These are phyloP conservation scores for Tolypocladium inflatum DNA, from an alignment of 2,329 filamentous ascomycete species.

Conservation along the genomic window DNA sequence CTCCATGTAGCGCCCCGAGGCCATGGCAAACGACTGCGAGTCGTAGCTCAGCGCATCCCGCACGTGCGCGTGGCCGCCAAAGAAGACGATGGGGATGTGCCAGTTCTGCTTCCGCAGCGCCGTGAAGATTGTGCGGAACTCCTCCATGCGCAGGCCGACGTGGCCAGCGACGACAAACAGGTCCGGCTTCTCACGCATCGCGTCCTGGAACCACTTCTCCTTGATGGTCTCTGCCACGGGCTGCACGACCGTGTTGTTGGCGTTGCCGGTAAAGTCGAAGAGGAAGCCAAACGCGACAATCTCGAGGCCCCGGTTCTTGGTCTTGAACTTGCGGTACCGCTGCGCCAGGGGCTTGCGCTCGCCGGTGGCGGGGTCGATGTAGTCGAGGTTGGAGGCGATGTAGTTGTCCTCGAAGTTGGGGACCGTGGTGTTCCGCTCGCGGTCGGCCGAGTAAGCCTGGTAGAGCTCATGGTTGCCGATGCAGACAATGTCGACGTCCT, in stretches of 20 bases:
- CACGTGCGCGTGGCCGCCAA: conserved; percentile 85
- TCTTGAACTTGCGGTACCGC: conserved; percentile 81
- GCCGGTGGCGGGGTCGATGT: conserved; percentile 63
- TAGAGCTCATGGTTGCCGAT: conserved; percentile 96
- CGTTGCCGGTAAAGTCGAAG: conserved; percentile 86
- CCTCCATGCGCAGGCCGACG: conserved; percentile 69
- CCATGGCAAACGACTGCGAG: conserved; percentile 65
- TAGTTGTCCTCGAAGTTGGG: conserved; percentile 76
- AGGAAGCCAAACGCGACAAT: conserved; percentile 89
- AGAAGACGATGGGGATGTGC: conserved; percentile 81
- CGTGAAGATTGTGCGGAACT: conserved; percentile 68
- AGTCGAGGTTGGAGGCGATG: conserved; percentile 87
- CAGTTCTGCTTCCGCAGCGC: conserved; percentile 69
- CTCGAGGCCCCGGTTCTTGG: conserved; percentile 75
- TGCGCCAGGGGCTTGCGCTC: conserved; percentile 67
- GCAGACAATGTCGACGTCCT: conserved; percentile 74
- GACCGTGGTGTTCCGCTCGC: conserved; percentile 71
- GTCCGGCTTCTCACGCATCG: conserved; percentile 76
- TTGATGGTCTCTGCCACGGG: conserved; percentile 71
- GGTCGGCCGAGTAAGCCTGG: conserved; percentile 63
- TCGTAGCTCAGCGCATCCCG: conserved; percentile 78
- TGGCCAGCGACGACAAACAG: conserved; percentile 83
- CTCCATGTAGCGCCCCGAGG: conserved; percentile 88
- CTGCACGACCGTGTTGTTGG: conserved; percentile 81
- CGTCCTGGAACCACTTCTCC: conserved; percentile 81